Percentiles rank a stretch among this genome's conserved stretches.
Conservation (phyloP, 2,329 filamentous ascomycete genomes). For the Venturia effusa region DNA sequence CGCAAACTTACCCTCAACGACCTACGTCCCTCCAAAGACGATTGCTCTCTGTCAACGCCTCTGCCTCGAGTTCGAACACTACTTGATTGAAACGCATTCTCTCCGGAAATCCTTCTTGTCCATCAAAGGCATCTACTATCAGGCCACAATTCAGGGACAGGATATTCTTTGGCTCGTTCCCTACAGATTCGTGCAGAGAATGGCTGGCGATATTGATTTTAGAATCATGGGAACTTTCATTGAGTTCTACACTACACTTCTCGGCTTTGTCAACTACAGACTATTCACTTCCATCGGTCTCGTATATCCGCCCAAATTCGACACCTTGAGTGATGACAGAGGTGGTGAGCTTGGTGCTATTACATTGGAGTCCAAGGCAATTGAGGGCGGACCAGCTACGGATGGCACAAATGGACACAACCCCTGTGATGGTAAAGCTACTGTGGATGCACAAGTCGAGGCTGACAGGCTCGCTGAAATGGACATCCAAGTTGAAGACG, state of each 20-base stretch:
- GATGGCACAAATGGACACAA: slow-evolving; percentile 15
- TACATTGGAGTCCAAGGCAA: slow-evolving; percentile 59
- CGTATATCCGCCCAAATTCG: slow-evolving; percentile 93
- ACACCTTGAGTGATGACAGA: slow-evolving; percentile 73
- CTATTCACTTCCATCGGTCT: slow-evolving; percentile 85
- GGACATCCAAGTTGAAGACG: slow-evolving; percentile 18
- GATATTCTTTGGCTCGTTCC: slow-evolving; percentile 95
- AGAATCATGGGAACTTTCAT: slow-evolving; percentile 99
- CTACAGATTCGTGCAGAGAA: slow-evolving; percentile 93
- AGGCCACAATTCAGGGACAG: slow-evolving; percentile 93
- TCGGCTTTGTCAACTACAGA: slow-evolving; percentile 93
- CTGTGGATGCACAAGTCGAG: slow-evolving; percentile 35
- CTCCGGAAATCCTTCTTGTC: slow-evolving; percentile 93
- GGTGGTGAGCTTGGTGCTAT: slow-evolving; percentile 87
- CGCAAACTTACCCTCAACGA: slow-evolving; percentile 85
- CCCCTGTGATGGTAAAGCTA: slow-evolving; percentile 19
- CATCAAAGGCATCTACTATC: slow-evolving; percentile 99
- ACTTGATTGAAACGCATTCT: slow-evolving; percentile 83
- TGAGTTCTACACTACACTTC: slow-evolving; percentile 94
- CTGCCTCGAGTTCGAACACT: slow-evolving; percentile 94
- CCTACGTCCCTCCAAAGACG: slow-evolving; percentile 85
- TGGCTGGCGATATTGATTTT: slow-evolving; percentile 92
- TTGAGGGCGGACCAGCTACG: slow-evolving; percentile 16
- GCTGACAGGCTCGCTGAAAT: slow-evolving; percentile 33
- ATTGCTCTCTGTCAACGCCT: slow-evolving; percentile 89